Evolutionary conservation across 345 rosid genomes (phyloP), one percentile per base, ranked within the genome.

Genomic region (Brassica carinata): DNA sequence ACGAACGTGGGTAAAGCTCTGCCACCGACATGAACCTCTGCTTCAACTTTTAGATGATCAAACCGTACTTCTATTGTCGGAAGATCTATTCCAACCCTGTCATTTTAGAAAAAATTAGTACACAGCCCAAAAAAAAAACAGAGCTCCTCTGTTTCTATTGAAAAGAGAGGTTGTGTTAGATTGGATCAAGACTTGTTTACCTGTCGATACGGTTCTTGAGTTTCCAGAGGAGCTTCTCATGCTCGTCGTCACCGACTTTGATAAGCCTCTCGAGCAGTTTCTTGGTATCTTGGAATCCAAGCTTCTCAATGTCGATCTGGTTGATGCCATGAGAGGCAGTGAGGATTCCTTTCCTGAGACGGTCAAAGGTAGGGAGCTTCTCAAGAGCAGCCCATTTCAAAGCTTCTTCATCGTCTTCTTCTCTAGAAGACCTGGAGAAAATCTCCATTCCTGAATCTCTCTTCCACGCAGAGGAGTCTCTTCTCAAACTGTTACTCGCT

Each of bases 11-110:
- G 94, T 70, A 91, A 80, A 26, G 98, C 93, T 79, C 90, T 87
- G 78, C 89, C 83, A 79, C 91, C 97, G 1, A 81, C 90, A 71
- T 81, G 77, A 33, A 90, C 88, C 83, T 89, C 90, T 64, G 89
- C 97, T 14, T 74, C 85, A 1, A 91, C 84, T 64, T 82, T 88
- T 3, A 94, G 40, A 84, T 89, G 89, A 84, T 94, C 93, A 17
- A 92, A 92, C 77, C 96, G 85, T 8, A 94, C 98, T 86, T 94
- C 96, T 73, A 94, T 92, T 1, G 92, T 89, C 34, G 99, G 97
- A 78, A 92, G 78, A 63, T 92, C 94, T 14, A 95, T 84, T 67
- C 97, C 97, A 75, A 95, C 98, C 77, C 98, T 92, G 87, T 8
- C 19, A 66, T 73, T 55, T 38, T 45, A 8, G 9, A 23, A 19